Base-by-base conservation (phyloP, 148 eudicot genomes). In the Mesembryanthemum crystallinum region DNA sequence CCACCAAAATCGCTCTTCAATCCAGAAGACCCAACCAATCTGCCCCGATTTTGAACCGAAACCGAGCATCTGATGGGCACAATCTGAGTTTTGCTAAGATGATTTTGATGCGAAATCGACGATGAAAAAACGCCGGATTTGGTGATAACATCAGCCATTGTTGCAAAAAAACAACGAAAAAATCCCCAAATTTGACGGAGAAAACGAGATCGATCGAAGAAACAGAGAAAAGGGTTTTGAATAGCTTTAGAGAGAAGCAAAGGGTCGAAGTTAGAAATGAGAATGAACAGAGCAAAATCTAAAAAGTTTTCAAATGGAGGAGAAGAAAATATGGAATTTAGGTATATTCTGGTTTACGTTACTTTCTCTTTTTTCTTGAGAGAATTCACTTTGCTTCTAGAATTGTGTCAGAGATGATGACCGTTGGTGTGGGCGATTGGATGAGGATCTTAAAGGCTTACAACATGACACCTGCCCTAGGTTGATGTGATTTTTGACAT, bases 1-100 rank as follows among this genome's bases (percentile, higher is more conserved):
- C 89, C 87, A 64, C 65, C 67, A 80, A 86, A 82, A 58, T 43
- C 82, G 71, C 82, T 80, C 71, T 20, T 73, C 72, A 61, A 58
- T 54, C 77, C 74, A 45, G 77, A 77, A 79, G 57, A 66, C 23
- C 61, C 72, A 64, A 65, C 64, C 55, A 77, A 78, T 73, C n/a
- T 77, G 3, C 81, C 65, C 21, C 64, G 58, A 25, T 77, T 80
- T 64, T 69, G 69, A 9, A 54, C 42, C 29, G 82, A 54, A 78
- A 82, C 64, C 14, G 72, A 69, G 68, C 75, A 79, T 20, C 42
- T 60, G 3, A 81, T 54, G 0, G 80, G 74, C 73, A 67, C 65
- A 8, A 15, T 49, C 57, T 60, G 32, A 73, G 45, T 35, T 47
- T 76, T 51, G 1, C 28, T 54, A 35, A 25, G 54, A 32, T 30